Evolutionary conservation across 345 rosid genomes (phyloP).

Genomic region (Psidium guajava): DNA sequence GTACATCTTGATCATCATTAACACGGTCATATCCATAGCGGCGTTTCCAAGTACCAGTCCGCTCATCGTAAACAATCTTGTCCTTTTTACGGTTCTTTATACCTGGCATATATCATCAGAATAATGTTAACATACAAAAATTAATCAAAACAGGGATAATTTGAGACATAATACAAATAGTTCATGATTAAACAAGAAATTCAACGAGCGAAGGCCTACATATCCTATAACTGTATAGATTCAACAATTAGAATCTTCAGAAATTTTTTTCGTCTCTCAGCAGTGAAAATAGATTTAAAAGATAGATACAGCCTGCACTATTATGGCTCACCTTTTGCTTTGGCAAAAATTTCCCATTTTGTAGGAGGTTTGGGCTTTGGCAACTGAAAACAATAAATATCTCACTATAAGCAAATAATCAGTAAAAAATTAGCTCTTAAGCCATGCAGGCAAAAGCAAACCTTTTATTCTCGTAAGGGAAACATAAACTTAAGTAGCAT

Average conservation of each 20-base stretch:
- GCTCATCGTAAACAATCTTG: conserved; percentile 76
- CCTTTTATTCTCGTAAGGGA: neutral
- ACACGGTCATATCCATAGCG: conserved; percentile 89
- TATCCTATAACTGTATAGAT: neutral
- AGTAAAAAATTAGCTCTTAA: neutral
- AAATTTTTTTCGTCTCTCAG: neutral
- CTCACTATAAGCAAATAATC: neutral
- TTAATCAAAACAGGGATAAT: neutral
- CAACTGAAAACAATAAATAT: conserved; percentile 17
- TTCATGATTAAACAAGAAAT: neutral
- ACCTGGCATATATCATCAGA: conserved; percentile 32
- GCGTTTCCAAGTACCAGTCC: conserved; percentile 78
- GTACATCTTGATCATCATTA: conserved; percentile 73
- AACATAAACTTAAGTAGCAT: neutral
- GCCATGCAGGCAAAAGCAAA: neutral
- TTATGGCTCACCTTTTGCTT: conserved; percentile 32
- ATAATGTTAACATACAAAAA: neutral
- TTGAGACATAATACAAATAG: neutral
- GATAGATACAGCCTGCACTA: neutral
- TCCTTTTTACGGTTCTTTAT: conserved; percentile 79
- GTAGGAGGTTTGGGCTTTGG: conserved; percentile 52
- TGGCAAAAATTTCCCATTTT: conserved; percentile 41
- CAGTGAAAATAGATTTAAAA: neutral
- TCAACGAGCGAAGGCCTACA: neutral
- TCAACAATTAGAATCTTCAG: neutral